Evolutionary conservation across 108 stramenopile species (phyloP).

Genomic region (Asterionellopsis glacialis): DNA sequence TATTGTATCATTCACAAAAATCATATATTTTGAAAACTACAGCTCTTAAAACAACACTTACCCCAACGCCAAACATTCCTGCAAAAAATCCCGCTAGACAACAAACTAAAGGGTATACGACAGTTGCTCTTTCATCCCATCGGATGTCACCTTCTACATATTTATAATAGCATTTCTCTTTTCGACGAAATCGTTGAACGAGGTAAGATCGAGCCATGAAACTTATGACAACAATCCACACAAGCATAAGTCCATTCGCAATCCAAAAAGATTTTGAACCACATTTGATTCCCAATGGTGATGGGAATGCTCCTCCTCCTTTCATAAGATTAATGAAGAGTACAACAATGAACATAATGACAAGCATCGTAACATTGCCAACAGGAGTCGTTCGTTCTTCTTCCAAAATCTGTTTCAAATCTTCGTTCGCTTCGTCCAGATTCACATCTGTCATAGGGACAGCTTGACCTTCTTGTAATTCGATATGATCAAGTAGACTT

Average conservation of each 20-base stretch:
- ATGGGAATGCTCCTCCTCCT: slow-evolving; percentile 72
- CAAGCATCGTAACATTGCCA: slow-evolving; percentile 56
- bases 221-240: slow-evolving; percentile 72
- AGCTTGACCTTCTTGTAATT: slow-evolving; percentile 19
- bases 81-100: slow-evolving; percentile 83
- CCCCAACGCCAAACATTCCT: slow-evolving; percentile 80
- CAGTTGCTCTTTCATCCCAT: slow-evolving; percentile 69
- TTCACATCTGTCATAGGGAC: slow-evolving; percentile 9
- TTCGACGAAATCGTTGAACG: slow-evolving; percentile 53
- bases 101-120: slow-evolving; percentile 77
- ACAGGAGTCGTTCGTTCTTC: slow-evolving; percentile 42
- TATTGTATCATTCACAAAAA: neutral
- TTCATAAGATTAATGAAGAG: slow-evolving; percentile 83
- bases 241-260: slow-evolving; percentile 69
- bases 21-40: no score
- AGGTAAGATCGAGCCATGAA: slow-evolving; percentile 62
- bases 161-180: slow-evolving; percentile 60
- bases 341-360: slow-evolving; percentile 76
- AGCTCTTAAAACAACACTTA: neutral
- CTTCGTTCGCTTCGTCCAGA: slow-evolving; percentile 8
- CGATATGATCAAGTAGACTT: slow-evolving; percentile 30
- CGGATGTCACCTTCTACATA: slow-evolving; percentile 88
- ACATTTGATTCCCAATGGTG: slow-evolving; percentile 85
- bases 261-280: slow-evolving; percentile 74
- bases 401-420: slow-evolving; percentile 42